These are phyloP conservation scores for Coemansia sp. DNA, from an alignment of 192 early-diverging fungal genomes.

Conservation along the genomic window DNA sequence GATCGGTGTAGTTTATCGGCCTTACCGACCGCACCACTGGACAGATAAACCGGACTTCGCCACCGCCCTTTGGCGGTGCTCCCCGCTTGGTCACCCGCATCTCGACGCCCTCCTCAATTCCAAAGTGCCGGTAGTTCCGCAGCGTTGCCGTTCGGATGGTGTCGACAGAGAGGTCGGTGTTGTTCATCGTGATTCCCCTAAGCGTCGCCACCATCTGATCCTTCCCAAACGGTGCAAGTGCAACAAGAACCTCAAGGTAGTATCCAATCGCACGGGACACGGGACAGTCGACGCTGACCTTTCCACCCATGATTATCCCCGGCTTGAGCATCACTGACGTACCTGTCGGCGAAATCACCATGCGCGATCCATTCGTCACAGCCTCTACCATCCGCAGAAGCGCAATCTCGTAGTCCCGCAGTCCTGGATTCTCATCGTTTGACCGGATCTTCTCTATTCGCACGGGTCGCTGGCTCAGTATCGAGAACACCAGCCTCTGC, in stretches of 20 bases:
- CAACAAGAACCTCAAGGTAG: slow-evolving; percentile 89
- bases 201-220: slow-evolving; percentile 77
- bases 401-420: slow-evolving; percentile 86
- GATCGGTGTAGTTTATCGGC: slow-evolving; percentile 79
- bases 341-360: slow-evolving; percentile 93
- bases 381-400: slow-evolving; percentile 92
- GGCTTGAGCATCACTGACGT: slow-evolving; percentile 84
- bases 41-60: slow-evolving; percentile 85
- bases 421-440: slow-evolving; percentile 83
- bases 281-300: slow-evolving; percentile 84
- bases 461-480: slow-evolving; percentile 76
- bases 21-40: slow-evolving; percentile 77
- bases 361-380: slow-evolving; percentile 85
- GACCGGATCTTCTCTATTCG: slow-evolving; percentile 89
- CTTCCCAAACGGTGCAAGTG: slow-evolving; percentile 92
- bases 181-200: slow-evolving; percentile 91
- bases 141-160: slow-evolving; percentile 86
- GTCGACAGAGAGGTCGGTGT: slow-evolving; percentile 90
- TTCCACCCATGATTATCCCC: slow-evolving; percentile 87
- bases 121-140: slow-evolving; percentile 82
- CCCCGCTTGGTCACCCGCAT: slow-evolving; percentile 88
- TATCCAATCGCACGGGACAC: slow-evolving; percentile 86
- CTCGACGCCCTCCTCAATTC: slow-evolving; percentile 80
- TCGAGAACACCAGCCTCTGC: slow-evolving; percentile 87
- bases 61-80: slow-evolving; percentile 88